Conservation (phyloP, 2,329 filamentous ascomycete species). For the Ceratocystis cubensis region DNA sequence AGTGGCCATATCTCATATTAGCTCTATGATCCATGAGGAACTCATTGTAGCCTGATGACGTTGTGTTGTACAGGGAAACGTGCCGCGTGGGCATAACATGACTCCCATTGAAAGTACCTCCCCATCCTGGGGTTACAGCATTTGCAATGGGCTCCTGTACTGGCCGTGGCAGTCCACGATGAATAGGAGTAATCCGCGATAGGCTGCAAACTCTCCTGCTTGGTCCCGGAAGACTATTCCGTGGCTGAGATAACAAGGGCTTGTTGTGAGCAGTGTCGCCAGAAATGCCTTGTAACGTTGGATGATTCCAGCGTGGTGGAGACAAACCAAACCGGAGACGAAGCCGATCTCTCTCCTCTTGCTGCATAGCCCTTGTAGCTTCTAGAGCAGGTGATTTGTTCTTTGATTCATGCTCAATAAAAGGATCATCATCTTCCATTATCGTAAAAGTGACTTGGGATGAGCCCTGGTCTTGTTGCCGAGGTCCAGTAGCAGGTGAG, state of each 20-base stretch:
- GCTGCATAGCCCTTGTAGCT: background rate
- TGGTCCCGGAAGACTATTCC: background rate
- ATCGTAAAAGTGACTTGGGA: background rate
- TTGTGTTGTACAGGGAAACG: background rate
- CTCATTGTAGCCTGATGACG: background rate
- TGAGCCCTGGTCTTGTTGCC: background rate
- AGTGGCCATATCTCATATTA: background rate
- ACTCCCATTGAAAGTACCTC: background rate
- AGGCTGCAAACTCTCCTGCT: background rate
- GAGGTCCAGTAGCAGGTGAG: background rate
- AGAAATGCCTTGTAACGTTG: background rate
- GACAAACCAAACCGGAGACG: background rate
- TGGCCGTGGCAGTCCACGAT: background rate
- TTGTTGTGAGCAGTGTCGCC: background rate
- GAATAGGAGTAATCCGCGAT: background rate
- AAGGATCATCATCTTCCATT: conserved; percentile 2
- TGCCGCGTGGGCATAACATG: background rate
- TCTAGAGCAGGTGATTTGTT: background rate
- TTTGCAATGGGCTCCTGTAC: background rate
- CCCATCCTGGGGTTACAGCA: background rate
- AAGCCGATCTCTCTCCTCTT: background rate
- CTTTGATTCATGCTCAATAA: background rate
- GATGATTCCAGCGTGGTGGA: background rate
- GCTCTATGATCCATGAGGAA: background rate
- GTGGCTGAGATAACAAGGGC: background rate